Conservation (phyloP, 176 grass and related monocot genomes). For the Tillandsia leiboldiana region DNA sequence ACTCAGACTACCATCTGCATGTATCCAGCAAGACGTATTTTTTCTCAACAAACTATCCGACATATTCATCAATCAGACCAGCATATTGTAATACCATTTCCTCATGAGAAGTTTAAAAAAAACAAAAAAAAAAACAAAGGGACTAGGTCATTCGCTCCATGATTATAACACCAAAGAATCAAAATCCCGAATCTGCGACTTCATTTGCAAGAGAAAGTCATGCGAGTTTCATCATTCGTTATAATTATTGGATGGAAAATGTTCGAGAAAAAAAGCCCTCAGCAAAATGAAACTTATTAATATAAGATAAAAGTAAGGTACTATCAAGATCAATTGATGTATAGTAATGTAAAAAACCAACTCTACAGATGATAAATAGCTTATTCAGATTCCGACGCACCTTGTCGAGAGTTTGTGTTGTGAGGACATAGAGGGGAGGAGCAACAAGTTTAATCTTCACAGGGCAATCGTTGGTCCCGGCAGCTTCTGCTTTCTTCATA, state of each 20-base stretch:
- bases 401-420: slow-evolving; percentile 26
- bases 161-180: neutral
- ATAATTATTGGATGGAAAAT: too few species aligned
- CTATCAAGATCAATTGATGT: too few species aligned
- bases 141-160: neutral
- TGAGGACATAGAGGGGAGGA: slow-evolving; percentile 26
- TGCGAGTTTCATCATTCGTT: too few species aligned
- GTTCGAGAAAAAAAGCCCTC: too few species aligned
- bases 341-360: too few species aligned
- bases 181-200: neutral
- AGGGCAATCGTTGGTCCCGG: slow-evolving; percentile 19
- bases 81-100: neutral
- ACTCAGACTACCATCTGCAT: neutral
- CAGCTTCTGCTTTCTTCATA: slow-evolving; percentile 27
- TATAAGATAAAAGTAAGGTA: too few species aligned
- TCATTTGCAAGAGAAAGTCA: neutral
- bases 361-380: neutral
- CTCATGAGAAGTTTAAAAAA: too few species aligned
- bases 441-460: slow-evolving; percentile 27
- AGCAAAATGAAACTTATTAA: too few species aligned
- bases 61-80: neutral
- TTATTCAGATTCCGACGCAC: slow-evolving; percentile 1
- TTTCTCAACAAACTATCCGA: neutral
- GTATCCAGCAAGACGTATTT: neutral
- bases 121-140: neutral